Evolutionary conservation across 345 rosid genomes (phyloP), one percentile per base, ranked within the genome.

Genomic region (Bruguiera gymnorhiza): DNA sequence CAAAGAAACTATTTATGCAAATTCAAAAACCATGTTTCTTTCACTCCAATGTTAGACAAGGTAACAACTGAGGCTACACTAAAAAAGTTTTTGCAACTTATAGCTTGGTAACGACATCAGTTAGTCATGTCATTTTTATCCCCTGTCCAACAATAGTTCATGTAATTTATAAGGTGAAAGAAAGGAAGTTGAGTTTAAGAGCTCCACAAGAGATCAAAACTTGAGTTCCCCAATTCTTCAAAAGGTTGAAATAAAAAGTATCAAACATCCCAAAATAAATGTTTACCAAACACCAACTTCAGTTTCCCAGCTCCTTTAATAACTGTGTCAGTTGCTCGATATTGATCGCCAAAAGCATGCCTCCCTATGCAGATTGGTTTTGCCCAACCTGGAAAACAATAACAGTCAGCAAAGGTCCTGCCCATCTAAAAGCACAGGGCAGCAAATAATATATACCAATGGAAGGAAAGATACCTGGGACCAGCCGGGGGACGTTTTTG

Each of bases 341-440:
- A 92, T 76, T 95, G 98, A 83, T 95, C 99, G 70, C 99, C 98
- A 75, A 90, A 95, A 70, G 99, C 99, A 84, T 92, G 99, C 30
- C 99, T 92, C 73, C 98, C 99, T 71, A 95, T 95, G 87, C 99
- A 95, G 65, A 95, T 95, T 32, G 98, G 96, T 79, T 88, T 95
- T 20, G 96, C 86, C 99, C 99, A 95, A 62, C 99, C 99, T 95
- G 72, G 6, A 10, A 55, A 55, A 23, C 32, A 9, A 9, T 1
- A 23, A 15, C 24, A 55, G 29, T 55, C 60, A 55, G 18, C 60
- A 24, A 23, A 8, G 60, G 11, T 55, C 16, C 11, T 24, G 29
- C 16, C 30, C 60, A 6, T 55, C 48, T 43, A 51, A 43, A 72
- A 67, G 48, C 29, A 37, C 5, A n/a, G 3, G 52, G 55, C 43